Evolutionary conservation across 352 stramenopile species (phyloP).

Genomic region (Porosira glacialis): DNA sequence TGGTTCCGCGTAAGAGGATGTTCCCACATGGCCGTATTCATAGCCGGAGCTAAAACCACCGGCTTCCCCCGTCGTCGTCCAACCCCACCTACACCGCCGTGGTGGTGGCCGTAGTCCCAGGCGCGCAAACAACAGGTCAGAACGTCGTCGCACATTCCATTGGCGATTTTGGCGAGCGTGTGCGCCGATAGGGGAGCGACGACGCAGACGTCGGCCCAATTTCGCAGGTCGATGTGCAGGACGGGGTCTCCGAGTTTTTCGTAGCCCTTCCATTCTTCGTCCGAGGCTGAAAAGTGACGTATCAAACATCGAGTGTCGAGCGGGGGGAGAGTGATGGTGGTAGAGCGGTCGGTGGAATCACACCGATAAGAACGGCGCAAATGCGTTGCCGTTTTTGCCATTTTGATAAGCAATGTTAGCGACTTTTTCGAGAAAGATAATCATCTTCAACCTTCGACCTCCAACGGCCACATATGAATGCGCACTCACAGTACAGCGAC

Average conservation of each 20-base stretch:
- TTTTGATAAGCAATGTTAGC: no score
- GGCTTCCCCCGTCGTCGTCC: conserved; percentile 78
- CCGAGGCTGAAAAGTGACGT: conserved; percentile 35
- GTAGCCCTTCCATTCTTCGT: conserved; percentile 79
- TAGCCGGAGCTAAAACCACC: conserved; percentile 89
- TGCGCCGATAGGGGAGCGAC: conserved; percentile 76
- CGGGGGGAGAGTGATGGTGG: neutral
- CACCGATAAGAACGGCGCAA: conserved; percentile 15
- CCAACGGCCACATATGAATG: no score
- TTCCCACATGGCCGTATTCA: conserved; percentile 98
- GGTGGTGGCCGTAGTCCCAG: conserved; percentile 83
- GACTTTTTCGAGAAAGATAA: no score
- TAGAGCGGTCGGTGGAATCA: neutral
- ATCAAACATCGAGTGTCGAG: conserved; percentile 1
- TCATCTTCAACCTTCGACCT: no score
- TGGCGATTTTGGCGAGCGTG: conserved; percentile 82
- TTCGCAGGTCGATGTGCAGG: conserved; percentile 85
- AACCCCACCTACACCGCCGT: neutral
- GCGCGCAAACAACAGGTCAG: conserved; percentile 88
- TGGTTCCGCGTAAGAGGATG: conserved; percentile 86
- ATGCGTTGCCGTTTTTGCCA: no score
- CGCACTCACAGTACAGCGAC: no score
- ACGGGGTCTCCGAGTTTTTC: conserved; percentile 66
- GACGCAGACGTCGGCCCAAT: conserved; percentile 91
- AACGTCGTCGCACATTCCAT: conserved; percentile 93